These are phyloP conservation scores for Pterocarpus macrocarpus DNA, from an alignment of 306 rosid species.

Conservation along the genomic window DNA sequence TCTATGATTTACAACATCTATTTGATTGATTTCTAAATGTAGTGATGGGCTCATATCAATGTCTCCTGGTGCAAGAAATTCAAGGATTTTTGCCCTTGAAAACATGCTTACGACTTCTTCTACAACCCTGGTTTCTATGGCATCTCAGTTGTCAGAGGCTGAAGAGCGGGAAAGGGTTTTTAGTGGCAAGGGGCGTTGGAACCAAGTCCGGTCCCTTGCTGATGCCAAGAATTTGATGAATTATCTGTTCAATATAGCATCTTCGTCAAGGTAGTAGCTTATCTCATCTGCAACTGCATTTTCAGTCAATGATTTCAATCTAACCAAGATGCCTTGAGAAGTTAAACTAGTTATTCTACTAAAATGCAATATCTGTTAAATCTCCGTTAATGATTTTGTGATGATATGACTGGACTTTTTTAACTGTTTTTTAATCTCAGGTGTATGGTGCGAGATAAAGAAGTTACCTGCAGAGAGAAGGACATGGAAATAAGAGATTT, in stretches of 20 bases:
- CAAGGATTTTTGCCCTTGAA: slow-evolving; percentile 91
- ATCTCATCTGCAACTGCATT: slow-evolving; percentile 26
- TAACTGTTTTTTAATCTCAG: slow-evolving; percentile 50
- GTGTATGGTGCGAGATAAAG: slow-evolving; percentile 80
- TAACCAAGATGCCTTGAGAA: neutral
- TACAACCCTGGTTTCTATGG: slow-evolving; percentile 85
- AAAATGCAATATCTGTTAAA: neutral
- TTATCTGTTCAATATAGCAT: slow-evolving; percentile 83
- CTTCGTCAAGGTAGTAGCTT: slow-evolving; percentile 79
- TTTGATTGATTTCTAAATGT: slow-evolving; percentile 33
- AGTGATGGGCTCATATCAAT: slow-evolving; percentile 64
- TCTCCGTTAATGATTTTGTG: slow-evolving; percentile 21
- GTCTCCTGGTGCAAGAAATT: slow-evolving; percentile 97
- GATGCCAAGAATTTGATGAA: slow-evolving; percentile 97
- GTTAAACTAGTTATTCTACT: neutral
- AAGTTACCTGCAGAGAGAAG: slow-evolving; percentile 76
- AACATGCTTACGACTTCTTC: slow-evolving; percentile 90
- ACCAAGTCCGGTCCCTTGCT: slow-evolving; percentile 85
- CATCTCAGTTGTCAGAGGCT: slow-evolving; percentile 95
- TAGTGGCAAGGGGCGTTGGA: slow-evolving; percentile 96
- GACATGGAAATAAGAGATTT: slow-evolving; percentile 80
- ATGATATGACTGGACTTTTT: slow-evolving; percentile 18
- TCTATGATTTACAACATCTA: slow-evolving; percentile 13
- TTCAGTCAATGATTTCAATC: slow-evolving; percentile 2
- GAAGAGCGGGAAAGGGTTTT: slow-evolving; percentile 92